Evolutionary conservation across 2,329 filamentous ascomycete genomes (phyloP).

Genomic region (Alternaria sp.): DNA sequence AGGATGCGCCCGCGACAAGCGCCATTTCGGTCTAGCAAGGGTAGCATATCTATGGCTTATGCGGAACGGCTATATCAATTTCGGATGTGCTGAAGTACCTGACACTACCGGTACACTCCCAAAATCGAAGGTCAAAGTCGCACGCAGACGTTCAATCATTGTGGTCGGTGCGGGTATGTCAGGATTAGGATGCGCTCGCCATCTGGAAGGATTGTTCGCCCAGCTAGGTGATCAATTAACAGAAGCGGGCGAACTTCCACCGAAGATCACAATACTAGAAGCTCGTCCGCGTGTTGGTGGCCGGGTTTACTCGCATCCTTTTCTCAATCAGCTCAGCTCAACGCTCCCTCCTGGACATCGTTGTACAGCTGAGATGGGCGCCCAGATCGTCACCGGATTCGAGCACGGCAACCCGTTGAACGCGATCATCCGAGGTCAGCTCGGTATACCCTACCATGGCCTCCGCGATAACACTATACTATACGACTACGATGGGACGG

Average conservation of each 20-base stretch:
- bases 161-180: constrained; percentile 95
- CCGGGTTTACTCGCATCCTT: constrained; percentile 85
- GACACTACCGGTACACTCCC: constrained; percentile 50
- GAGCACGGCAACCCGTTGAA: constrained; percentile 95
- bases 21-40: constrained; percentile 89
- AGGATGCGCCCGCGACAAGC: constrained; percentile 85
- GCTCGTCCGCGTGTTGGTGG: constrained; percentile 88
- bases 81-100: constrained; percentile 84
- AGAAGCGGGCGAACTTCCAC: constrained; percentile 71
- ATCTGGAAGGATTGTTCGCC: constrained; percentile 84
- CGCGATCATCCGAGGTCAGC: constrained; percentile 86
- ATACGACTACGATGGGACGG: constrained; percentile 81
- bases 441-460: constrained; percentile 85
- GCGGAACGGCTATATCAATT: constrained; percentile 94
- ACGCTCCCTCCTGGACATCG: constrained; percentile 63
- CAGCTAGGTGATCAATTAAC: constrained; percentile 78
- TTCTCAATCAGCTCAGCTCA: constrained; percentile 67
- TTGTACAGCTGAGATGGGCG: constrained; percentile 94
- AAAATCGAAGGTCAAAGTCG: constrained; percentile 52
- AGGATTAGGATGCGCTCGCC: constrained; percentile 88
- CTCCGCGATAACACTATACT: constrained; percentile 84
- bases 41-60: constrained; percentile 93
- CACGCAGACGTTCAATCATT: constrained; percentile 76
- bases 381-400: constrained; percentile 98
- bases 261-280: constrained; percentile 83